Conservation (phyloP, 305 asterid species). For the Stenogyne calaminthoides region DNA sequence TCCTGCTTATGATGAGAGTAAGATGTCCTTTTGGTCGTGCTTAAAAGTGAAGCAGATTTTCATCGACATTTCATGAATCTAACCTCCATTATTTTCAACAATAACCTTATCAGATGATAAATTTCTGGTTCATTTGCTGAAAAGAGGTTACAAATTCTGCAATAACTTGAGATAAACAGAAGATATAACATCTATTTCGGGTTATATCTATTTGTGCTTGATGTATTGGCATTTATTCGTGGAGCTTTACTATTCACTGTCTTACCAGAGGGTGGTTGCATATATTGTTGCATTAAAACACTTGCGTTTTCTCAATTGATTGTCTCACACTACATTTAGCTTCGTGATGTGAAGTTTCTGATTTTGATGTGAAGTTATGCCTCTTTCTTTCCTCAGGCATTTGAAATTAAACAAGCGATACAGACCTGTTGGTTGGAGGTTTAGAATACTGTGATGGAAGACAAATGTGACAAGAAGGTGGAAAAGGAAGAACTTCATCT, state of each 20-base stretch:
- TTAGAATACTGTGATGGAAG: constrained; percentile 43
- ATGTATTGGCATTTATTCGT: neutral
- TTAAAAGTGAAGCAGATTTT: neutral
- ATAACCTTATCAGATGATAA: neutral
- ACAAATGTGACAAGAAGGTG: constrained; percentile 33
- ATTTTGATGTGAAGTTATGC: neutral
- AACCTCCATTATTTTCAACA: neutral
- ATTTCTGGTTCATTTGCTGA: neutral
- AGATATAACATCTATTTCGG: neutral
- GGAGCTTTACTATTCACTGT: neutral
- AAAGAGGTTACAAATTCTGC: neutral
- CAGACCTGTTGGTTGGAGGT: neutral
- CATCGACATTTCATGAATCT: neutral
- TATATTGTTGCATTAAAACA: neutral
- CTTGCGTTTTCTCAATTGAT: neutral
- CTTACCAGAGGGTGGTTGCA: neutral
- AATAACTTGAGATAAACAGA: neutral
- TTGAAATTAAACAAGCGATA: constrained; percentile 12
- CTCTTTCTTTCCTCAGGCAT: constrained; percentile 30
- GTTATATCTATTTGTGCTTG: neutral
- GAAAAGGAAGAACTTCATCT: constrained; percentile 59
- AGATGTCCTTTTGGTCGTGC: no score
- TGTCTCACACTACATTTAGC: neutral
- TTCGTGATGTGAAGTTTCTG: constrained; percentile 1
- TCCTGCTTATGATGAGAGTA: no score